Conservation (phyloP, 495 filamentous ascomycete species). For the Penicillium herquei region DNA sequence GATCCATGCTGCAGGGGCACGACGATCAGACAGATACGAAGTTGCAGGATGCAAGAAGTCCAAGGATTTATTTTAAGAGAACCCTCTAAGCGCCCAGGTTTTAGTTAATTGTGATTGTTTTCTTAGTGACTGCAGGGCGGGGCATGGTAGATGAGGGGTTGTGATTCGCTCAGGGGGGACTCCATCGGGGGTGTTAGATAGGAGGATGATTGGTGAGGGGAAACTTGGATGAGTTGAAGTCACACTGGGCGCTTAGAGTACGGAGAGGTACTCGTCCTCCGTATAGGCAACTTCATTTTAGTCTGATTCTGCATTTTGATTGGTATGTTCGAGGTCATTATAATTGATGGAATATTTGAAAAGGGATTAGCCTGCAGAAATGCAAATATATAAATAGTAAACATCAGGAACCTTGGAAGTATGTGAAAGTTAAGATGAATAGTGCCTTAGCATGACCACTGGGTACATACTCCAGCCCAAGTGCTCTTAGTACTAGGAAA, state of each 20-base stretch:
- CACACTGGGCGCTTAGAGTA: conserved; percentile 2
- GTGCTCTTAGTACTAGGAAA: too few relatives aligned
- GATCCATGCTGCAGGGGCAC: conserved; percentile 32
- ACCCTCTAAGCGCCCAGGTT: conserved; percentile 2
- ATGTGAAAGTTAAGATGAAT: too few relatives aligned
- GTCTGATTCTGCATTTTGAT: background rate
- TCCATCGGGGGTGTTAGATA: background rate
- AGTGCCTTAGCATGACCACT: too few relatives aligned
- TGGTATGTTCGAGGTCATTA: too few relatives aligned
- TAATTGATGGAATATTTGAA: too few relatives aligned
- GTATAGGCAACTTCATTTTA: conserved; percentile 1
- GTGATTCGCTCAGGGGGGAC: background rate
- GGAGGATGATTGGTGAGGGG: conserved; percentile 2
- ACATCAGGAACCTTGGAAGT: too few relatives aligned
- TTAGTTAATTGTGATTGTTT: conserved; percentile 1
- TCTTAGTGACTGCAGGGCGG: background rate
- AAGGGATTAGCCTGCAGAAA: too few relatives aligned
- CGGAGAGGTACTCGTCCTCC: background rate
- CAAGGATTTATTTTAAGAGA: conserved; percentile 3
- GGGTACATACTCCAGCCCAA: too few relatives aligned
- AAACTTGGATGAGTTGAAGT: background rate
- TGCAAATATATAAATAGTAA: too few relatives aligned
- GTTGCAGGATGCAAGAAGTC: conserved; percentile 17
- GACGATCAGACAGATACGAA: background rate
- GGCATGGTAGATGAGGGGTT: background rate